Conservation (phyloP, 257 asterid genomes). For the Salvia splendens region DNA sequence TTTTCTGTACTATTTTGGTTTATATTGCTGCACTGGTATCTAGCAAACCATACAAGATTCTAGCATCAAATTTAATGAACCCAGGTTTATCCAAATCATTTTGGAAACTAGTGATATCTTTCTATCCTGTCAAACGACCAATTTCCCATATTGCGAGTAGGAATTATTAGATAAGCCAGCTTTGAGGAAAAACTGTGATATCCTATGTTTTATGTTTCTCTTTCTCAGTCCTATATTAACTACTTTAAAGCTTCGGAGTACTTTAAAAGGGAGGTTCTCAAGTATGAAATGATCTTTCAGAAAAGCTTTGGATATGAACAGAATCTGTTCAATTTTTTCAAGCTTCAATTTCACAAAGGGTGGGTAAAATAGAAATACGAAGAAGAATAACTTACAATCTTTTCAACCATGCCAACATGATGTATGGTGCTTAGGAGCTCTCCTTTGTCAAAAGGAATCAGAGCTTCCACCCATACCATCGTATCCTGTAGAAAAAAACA, state of each 20-base stretch:
- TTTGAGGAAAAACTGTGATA: neutral
- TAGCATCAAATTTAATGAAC: neutral
- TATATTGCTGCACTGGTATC: neutral
- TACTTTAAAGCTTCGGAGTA: neutral
- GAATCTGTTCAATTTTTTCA: neutral
- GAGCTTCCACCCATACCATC: conserved; percentile 98
- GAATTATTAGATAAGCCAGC: neutral
- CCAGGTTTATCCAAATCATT: neutral
- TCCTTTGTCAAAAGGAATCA: conserved; percentile 92
- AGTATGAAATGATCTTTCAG: neutral
- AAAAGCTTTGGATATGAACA: neutral
- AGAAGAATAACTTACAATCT: conserved; percentile 54
- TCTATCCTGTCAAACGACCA: neutral
- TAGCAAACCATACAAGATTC: neutral
- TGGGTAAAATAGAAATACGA: neutral
- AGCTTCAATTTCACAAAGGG: conserved; percentile 1
- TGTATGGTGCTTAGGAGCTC: conserved; percentile 89
- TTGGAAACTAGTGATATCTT: neutral
- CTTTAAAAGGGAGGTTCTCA: conserved; percentile 17
- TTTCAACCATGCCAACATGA: conserved; percentile 91
- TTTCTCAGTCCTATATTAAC: neutral
- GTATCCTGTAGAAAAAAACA: conserved; percentile 50
- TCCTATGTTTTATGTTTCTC: conserved; percentile 14
- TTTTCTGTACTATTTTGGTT: neutral
- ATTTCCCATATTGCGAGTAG: neutral